Base-by-base conservation (phyloP, 148 eudicot genomes). In the Nepenthes gracilis region DNA sequence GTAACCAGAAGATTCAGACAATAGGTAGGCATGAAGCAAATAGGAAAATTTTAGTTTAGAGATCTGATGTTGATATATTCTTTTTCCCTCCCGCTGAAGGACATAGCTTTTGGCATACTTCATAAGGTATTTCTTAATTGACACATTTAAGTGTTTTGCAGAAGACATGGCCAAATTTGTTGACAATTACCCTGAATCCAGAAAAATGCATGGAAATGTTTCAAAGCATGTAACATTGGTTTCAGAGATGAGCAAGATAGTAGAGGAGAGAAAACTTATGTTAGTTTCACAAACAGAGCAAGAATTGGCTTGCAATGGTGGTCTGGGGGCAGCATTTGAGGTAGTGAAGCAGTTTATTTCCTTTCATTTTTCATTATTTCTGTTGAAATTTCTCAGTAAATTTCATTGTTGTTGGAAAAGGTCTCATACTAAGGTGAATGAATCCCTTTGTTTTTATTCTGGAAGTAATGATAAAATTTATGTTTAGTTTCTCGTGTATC, bases 141-240 rank as follows among this genome's bases (percentile, higher is more conserved):
- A 14, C 57, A 49, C 15, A 49, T 11, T 11, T 62, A 7, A 47
- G 60, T 60, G 64, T 55, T 74, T 66, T 77, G 71, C 88, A 92
- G 98, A 92, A 77, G 98, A 92, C 80, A 92, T 92, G 98, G 94
- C 98, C 60, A 92, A 83, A 79, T 92, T 92, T 79, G 98, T 92
- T 77, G 96, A 92, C 76, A 92, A 92, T 73, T 92, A 92, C 59
- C 98, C 98, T 2, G 96, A 92, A 70, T 92, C 85, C 70, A 78
- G 87, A 77, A 88, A 81, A 78, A 88, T 81, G 94, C 98, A 92
- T 36, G 98, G 98, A 35, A 92, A 92, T 77, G 96, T 92, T 61
- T 92, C 98, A 35, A 92, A 92, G 85, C 96, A 92, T 70, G 98
- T 92, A 59, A 85, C 90, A 61, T 58, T 92, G 78, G 98, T 92